Base-by-base conservation (phyloP, 2,329 filamentous ascomycete species). In the Fusarium sp. region DNA sequence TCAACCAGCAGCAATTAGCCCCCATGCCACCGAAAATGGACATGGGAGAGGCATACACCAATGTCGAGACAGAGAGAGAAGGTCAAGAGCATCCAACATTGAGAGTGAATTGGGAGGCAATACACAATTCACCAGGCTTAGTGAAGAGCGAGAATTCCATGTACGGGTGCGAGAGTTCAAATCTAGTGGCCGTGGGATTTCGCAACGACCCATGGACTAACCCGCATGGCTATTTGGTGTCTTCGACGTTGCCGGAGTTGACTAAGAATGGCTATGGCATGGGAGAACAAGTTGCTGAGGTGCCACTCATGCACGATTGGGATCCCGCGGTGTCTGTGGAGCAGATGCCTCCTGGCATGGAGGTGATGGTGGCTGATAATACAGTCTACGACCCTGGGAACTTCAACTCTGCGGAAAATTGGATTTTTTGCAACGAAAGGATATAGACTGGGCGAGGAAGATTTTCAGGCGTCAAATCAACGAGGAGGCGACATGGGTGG, bases 371-470 rank as follows among this genome's bases (percentile, higher is more conserved):
- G 18, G 50, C 16, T 38, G 50, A 50, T 10, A 20, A 36, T 6
- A 18, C 23, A 20, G 16, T 23, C n/a, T 29, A 56, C 10, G 59
- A 69, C 42, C 61, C 62, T 34, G 40, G 29, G 18, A 54, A 33
- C 18, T 68, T 74, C 49, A 50, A 61, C 13, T 67, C 64, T 34
- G 50, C 73, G 25, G 62, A 72, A 29, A 58, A 74, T n/a, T 74
- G 69, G 70, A 61, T 67, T 42, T 23, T 46, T 60, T 42, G 49
- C 8, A 36, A 54, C 11, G 57, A 53, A 13, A 16, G n/a, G 31
- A 49, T 38, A 9, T 36, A 53, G 56, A 25, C 44, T 49, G 20
- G 63, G 20, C 18, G 16, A 18, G 20, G 16, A 38, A 23, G 29
- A 14, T 44, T 25, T 44, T 20, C 36, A 16, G 6, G 29, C 27